These are phyloP conservation scores for Nannochloris sp. DNA, from an alignment of 139 green algal genomes.

Conservation along the genomic window DNA sequence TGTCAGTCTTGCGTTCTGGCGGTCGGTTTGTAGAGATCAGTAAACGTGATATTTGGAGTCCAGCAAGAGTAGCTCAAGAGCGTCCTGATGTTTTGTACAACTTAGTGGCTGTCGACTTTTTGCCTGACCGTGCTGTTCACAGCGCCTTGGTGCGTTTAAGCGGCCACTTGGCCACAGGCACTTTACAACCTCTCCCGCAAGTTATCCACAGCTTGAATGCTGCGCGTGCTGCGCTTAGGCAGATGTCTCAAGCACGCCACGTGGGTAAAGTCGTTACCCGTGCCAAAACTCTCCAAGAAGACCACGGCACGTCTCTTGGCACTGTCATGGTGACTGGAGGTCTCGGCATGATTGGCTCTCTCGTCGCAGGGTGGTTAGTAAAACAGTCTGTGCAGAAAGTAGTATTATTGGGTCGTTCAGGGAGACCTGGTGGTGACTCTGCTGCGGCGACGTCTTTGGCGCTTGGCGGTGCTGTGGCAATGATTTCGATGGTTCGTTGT, in stretches of 20 bases:
- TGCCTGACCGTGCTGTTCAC: conserved; percentile 35
- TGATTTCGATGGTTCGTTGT: conserved; percentile 11
- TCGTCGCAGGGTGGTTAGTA: conserved; percentile 58
- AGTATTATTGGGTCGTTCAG: conserved; percentile 15
- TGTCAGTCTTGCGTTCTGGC: conserved; percentile 44
- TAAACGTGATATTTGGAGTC: conserved; percentile 78
- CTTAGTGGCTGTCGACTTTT: conserved; percentile 80
- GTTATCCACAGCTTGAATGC: conserved; percentile 31
- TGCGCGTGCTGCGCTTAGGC: conserved; percentile 57
- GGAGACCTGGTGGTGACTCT: neutral
- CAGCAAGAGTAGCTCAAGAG: conserved; percentile 40
- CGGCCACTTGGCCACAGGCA: conserved; percentile 28
- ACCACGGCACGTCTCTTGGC: neutral
- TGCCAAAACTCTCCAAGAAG: neutral
- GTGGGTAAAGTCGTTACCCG: conserved; percentile 78
- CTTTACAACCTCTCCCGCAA: conserved; percentile 39
- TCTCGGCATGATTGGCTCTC: conserved; percentile 30
- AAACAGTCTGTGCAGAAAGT: conserved; percentile 11
- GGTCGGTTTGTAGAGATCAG: conserved; percentile 68
- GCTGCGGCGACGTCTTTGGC: neutral
- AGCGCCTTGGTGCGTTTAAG: neutral
- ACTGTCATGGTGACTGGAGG: conserved; percentile 28
- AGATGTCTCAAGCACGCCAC: conserved; percentile 74
- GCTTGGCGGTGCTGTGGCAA: conserved; percentile 3
- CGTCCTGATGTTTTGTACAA: conserved; percentile 59